Evolutionary conservation across 75 land plant species (phyloP).

Genomic region (Larix kaempferi): DNA sequence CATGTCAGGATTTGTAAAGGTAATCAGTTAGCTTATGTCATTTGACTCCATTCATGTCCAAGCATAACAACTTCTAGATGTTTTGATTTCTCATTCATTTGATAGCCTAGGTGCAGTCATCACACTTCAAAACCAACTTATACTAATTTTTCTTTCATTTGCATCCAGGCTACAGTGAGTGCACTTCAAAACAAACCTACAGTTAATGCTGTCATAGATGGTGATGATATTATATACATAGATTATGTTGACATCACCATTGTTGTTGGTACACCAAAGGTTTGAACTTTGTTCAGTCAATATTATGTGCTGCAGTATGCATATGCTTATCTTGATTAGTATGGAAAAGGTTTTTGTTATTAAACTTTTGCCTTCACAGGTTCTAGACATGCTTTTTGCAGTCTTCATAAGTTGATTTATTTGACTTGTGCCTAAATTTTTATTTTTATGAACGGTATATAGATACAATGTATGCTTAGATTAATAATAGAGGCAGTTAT

Average conservation of each 20-base stretch:
- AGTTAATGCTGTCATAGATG: constrained; percentile 97
- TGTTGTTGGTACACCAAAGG: constrained; percentile 97
- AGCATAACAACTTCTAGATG: neutral
- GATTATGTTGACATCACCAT: constrained; percentile 95
- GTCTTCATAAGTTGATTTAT: neutral
- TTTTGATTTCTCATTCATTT: neutral
- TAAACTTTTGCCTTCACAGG: neutral
- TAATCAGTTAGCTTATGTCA: constrained; percentile 14
- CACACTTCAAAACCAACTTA: too few relatives aligned
- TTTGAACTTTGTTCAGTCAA: constrained; percentile 21
- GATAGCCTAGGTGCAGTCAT: too few relatives aligned
- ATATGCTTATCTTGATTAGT: too few relatives aligned
- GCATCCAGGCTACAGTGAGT: constrained; percentile 80
- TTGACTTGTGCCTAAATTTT: neutral
- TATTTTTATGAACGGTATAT: too few relatives aligned
- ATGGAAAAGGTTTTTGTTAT: neutral
- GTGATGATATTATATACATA: constrained; percentile 96
- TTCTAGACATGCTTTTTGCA: neutral
- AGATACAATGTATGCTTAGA: too few relatives aligned
- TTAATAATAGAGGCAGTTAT: too few relatives aligned
- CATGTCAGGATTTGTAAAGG: constrained; percentile 98
- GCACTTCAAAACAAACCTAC: constrained; percentile 80
- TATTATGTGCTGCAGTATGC: too few relatives aligned
- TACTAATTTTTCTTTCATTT: neutral
- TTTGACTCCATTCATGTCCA: neutral